Percentiles rank a stretch among this genome's conserved stretches.
phyloP scores from a whole-genome alignment of 306 rosid species.

The Trifolium pratense region DNA sequence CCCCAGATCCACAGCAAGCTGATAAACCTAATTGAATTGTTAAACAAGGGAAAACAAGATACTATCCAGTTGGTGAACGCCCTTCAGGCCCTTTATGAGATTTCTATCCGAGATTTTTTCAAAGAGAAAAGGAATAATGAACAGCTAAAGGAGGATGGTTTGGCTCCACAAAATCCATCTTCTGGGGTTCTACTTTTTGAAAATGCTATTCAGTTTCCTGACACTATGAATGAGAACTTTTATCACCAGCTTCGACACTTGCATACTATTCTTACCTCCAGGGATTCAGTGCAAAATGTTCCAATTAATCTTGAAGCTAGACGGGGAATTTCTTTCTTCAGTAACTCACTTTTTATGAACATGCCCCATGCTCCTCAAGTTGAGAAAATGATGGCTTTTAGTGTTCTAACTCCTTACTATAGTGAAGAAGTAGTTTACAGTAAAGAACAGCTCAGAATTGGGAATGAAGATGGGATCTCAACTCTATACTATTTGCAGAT shows the following conservation, averaged over 20 bases:
- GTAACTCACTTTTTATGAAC: conserved; percentile 90
- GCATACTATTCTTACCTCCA: conserved; percentile 82
- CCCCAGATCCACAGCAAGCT: conserved; percentile 71
- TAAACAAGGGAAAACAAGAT: conserved; percentile 58
- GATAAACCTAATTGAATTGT: conserved; percentile 65
- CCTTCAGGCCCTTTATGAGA: conserved; percentile 89
- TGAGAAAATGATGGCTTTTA: conserved; percentile 94
- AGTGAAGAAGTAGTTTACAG: conserved; percentile 80
- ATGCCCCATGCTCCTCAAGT: conserved; percentile 96
- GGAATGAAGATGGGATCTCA: conserved; percentile 91
- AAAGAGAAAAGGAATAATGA: conserved; percentile 68
- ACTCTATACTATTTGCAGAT: conserved; percentile 80
- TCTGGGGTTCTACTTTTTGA: conserved; percentile 65
- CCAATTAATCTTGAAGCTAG: conserved; percentile 93
- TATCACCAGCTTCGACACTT: conserved; percentile 73
- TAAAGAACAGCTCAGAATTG: conserved; percentile 82
- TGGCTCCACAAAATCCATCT: conserved; percentile 67
- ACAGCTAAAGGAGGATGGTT: conserved; percentile 69
- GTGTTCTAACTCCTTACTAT: conserved; percentile 93
- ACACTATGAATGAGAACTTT: conserved; percentile 53
- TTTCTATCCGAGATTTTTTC: conserved; percentile 69
- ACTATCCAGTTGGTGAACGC: conserved; percentile 62
- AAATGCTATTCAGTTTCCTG: conserved; percentile 65
- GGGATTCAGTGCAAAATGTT: conserved; percentile 80
- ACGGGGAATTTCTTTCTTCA: conserved; percentile 82